A percentile compares a stretch with the other conserved stretches of the same genome.
phyloP scores from a whole-genome alignment of 441 rosid species.

The Gossypium aridum region DNA sequence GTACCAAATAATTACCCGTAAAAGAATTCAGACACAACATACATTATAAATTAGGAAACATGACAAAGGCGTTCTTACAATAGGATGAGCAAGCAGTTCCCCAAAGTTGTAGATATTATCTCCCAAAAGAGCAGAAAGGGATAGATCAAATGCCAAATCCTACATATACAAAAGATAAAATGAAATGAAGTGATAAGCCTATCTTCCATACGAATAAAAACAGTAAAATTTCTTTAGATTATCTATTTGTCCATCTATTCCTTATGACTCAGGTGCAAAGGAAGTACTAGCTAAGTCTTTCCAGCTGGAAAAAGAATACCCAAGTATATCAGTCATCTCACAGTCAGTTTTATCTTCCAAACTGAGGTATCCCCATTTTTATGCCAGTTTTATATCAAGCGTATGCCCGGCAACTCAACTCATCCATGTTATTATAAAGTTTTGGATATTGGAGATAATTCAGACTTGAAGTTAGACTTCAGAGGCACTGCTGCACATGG shows the following conservation, averaged over 20 bases:
- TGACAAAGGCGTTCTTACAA: neutral
- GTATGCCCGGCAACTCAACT: neutral
- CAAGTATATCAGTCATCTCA: neutral
- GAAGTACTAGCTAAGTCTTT: neutral
- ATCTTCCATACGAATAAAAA: too few relatives aligned
- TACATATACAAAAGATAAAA: constrained; percentile 23
- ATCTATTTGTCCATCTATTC: neutral
- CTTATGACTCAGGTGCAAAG: neutral
- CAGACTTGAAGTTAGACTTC: neutral
- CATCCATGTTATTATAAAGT: neutral
- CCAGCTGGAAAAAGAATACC: neutral
- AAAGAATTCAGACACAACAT: neutral
- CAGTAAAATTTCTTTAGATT: neutral
- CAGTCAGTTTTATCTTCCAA: neutral
- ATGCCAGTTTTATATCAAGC: neutral
- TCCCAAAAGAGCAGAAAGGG: constrained; percentile 90
- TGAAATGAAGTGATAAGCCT: neutral
- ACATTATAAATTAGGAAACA: neutral
- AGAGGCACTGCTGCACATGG: neutral
- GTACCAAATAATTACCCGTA: too few relatives aligned
- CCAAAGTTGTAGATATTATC: constrained; percentile 92
- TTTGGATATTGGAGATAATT: neutral
- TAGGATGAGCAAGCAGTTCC: constrained; percentile 1
- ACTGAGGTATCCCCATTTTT: neutral
- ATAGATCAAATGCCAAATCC: constrained; percentile 96